These are phyloP conservation scores for Massarina eburnea DNA, from an alignment of 2,329 filamentous ascomycete species.

Conservation along the genomic window DNA sequence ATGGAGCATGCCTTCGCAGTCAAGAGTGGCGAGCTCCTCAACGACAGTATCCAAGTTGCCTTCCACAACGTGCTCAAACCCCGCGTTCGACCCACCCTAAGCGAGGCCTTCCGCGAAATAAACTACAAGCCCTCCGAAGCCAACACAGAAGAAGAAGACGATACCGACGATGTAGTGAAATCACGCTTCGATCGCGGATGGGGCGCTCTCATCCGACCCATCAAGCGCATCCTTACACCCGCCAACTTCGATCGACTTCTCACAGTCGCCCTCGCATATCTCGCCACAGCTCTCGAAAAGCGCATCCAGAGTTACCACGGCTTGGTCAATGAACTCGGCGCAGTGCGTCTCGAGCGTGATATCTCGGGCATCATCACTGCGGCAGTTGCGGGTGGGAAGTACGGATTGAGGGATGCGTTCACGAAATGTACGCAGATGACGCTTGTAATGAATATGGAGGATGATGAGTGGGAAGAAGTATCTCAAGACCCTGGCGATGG, in stretches of 20 bases:
- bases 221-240: conserved; percentile 80
- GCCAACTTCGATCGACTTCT: conserved; percentile 76
- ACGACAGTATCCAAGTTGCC: conserved; percentile 81
- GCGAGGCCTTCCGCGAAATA: conserved; percentile 86
- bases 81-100: conserved; percentile 79
- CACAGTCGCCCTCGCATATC: conserved; percentile 70
- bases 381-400: conserved; percentile 68
- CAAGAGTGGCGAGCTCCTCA: conserved; percentile 80
- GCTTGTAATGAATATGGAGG: conserved; percentile 90
- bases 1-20: conserved; percentile 72
- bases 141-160: conserved; percentile 46
- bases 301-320: conserved; percentile 79
- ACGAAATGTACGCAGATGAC: conserved; percentile 75
- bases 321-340: conserved; percentile 77
- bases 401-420: conserved; percentile 77
- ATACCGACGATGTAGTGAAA: conserved; percentile 67
- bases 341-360: conserved; percentile 81
- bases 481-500: conserved; percentile 51
- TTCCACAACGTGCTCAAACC: conserved; percentile 86
- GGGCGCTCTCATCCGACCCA: conserved; percentile 81
- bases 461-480: conserved; percentile 90
- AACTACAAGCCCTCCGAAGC: conserved; percentile 74
- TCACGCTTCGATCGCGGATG: conserved; percentile 82
- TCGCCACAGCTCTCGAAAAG: conserved; percentile 82
- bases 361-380: conserved; percentile 70